Conservation (phyloP, 2,329 filamentous ascomycete genomes). For the Lachnellula occidentalis region DNA sequence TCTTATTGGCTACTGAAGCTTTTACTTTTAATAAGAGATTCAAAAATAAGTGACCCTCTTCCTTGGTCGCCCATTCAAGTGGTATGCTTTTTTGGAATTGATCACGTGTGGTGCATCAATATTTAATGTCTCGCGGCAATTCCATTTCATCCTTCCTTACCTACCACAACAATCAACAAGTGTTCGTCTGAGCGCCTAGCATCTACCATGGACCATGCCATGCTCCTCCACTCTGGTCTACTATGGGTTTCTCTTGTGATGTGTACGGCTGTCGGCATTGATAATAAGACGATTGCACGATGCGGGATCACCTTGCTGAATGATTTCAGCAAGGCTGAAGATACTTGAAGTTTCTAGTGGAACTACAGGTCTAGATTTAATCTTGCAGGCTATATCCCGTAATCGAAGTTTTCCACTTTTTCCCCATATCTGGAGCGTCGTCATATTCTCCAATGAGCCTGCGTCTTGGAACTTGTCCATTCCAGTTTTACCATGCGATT, state of each 20-base stretch:
- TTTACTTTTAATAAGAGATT: too few relatives aligned
- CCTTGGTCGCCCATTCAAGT: too few relatives aligned
- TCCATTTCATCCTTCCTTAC: too few relatives aligned
- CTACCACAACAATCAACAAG: too few relatives aligned
- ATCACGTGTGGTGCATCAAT: too few relatives aligned
- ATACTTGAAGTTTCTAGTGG: not conserved
- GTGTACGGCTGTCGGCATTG: not conserved
- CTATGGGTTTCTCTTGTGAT: not conserved
- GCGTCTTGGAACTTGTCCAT: not conserved
- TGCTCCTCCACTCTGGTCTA: not conserved
- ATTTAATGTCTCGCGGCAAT: too few relatives aligned
- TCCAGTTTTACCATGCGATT: not conserved
- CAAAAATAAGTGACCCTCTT: too few relatives aligned
- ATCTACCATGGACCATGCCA: not conserved
- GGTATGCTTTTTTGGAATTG: too few relatives aligned
- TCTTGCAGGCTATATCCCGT: not conserved
- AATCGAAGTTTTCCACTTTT: not conserved
- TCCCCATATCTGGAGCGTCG: not conserved
- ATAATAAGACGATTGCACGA: not conserved
- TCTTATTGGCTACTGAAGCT: too few relatives aligned
- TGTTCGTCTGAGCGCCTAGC: too few relatives aligned
- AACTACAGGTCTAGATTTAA: not conserved
- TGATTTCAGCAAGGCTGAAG: not conserved
- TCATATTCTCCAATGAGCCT: conserved; percentile 1
- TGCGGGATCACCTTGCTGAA: not conserved